A percentile compares a stretch with the other conserved stretches of the same genome.
phyloP scores from a whole-genome alignment of 129 eudicot species.

The Artemisia tridentata region DNA sequence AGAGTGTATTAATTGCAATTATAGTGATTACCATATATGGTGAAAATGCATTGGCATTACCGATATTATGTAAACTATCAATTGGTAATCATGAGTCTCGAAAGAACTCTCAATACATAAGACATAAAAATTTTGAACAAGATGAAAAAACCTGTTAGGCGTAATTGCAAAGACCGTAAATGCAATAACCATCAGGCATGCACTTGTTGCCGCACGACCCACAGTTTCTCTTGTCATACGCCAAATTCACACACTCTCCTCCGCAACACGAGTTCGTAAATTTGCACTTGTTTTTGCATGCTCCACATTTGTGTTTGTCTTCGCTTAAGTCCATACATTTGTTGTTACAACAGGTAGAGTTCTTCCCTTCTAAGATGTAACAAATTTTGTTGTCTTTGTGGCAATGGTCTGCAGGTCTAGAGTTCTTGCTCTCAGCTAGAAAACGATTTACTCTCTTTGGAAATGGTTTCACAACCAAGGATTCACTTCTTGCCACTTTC shows the following conservation, averaged over 20 bases:
- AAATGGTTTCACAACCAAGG: background rate
- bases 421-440: background rate
- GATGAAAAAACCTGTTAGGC: background rate
- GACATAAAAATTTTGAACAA: background rate
- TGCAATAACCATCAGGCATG: constrained; percentile 4
- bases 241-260: constrained; percentile 1
- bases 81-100: too few species aligned
- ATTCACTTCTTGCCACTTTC: background rate
- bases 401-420: constrained; percentile 3
- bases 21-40: background rate
- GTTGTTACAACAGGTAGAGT: background rate
- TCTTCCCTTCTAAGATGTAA: constrained; percentile 8
- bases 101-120: too few species aligned
- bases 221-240: background rate
- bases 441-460: constrained; percentile 2
- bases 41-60: too few species aligned
- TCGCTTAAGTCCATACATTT: constrained; percentile 3
- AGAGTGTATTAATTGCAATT: background rate
- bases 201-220: constrained; percentile 3
- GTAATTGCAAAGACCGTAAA: background rate
- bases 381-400: background rate
- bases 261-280: background rate
- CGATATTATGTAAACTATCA: too few species aligned
- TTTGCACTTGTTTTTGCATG: constrained; percentile 4
- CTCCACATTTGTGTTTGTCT: constrained; percentile 3